A percentile compares a stretch with the other conserved stretches of the same genome.
Evolutionary conservation across 371 early-diverging fungal genomes (phyloP).

Genomic region (Phascolomyces articulosus): DNA sequence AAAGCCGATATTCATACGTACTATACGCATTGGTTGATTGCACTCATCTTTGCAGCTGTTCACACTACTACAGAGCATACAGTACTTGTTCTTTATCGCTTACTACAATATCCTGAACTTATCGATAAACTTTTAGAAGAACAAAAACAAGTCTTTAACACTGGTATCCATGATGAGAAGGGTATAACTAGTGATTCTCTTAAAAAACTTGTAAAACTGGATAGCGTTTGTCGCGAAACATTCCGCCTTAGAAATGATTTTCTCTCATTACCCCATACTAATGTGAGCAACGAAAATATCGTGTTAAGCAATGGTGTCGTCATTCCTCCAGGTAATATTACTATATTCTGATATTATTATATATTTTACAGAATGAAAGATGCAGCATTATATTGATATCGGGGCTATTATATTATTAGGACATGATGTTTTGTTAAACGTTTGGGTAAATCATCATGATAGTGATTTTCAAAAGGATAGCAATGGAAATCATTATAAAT

Average conservation of each 20-base stretch:
- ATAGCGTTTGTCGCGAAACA: constrained; percentile 53
- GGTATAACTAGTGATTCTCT: constrained; percentile 28
- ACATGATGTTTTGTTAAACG: constrained; percentile 27
- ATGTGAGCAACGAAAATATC: constrained; percentile 27
- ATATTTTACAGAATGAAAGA: too few relatives aligned
- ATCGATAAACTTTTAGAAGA: constrained; percentile 44
- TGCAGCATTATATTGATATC: too few relatives aligned
- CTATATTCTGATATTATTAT: background rate
- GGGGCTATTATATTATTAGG: constrained; percentile 16
- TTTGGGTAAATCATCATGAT: constrained; percentile 21
- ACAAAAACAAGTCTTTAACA: constrained; percentile 31
- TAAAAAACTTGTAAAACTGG: constrained; percentile 46
- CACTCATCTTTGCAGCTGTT: constrained; percentile 40
- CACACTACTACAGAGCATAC: constrained; percentile 42
- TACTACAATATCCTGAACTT: constrained; percentile 43
- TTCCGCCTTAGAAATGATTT: constrained; percentile 29
- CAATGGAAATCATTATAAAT: constrained; percentile 22
- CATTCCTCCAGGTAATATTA: constrained; percentile 35
- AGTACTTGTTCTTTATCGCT: constrained; percentile 35
- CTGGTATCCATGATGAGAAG: background rate
- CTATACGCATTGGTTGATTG: constrained; percentile 20
- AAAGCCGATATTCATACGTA: background rate
- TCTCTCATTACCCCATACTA: constrained; percentile 30
- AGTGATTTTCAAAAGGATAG: constrained; percentile 13
- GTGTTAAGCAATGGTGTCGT: constrained; percentile 40